Evolutionary conservation across 2,329 filamentous ascomycete species (phyloP).

Genomic region (Thielaviopsis populi): DNA sequence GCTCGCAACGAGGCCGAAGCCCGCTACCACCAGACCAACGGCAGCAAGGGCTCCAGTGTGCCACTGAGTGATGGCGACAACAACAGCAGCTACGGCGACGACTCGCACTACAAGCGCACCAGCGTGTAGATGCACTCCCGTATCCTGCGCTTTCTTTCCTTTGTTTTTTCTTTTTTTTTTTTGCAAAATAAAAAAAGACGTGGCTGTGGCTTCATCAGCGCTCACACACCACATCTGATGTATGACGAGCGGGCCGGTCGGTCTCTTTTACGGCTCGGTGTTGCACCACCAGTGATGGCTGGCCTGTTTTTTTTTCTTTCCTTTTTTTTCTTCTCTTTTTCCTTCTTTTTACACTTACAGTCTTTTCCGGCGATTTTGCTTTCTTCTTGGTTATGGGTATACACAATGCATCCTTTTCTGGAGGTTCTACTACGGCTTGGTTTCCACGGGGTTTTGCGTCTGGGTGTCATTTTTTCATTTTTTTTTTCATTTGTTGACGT

Average conservation of each 20-base stretch:
- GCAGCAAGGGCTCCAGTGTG: slow-evolving; percentile 23
- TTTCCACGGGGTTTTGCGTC: background rate
- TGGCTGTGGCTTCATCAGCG: slow-evolving; percentile 1
- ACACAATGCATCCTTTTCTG: background rate
- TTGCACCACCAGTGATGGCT: background rate
- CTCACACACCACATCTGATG: slow-evolving; percentile 1
- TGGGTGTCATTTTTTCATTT: background rate
- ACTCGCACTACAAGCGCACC: slow-evolving; percentile 31
- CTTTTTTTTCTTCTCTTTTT: background rate
- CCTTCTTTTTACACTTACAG: background rate
- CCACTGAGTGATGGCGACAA: slow-evolving; percentile 35
- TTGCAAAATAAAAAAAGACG: background rate
- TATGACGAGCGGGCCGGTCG: background rate
- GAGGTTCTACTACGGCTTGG: background rate
- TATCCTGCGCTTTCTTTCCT: background rate
- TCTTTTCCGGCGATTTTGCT: slow-evolving; percentile 1
- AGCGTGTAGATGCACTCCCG: slow-evolving; percentile 27
- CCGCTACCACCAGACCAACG: slow-evolving; percentile 20
- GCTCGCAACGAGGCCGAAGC: slow-evolving; percentile 37
- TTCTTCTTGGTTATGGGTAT: background rate
- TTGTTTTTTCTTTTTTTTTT: background rate
- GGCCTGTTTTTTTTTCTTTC: background rate
- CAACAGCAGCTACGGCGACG: slow-evolving; percentile 30
- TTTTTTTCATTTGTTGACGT: background rate
- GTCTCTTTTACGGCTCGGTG: background rate